These are phyloP conservation scores for Kitagawia praeruptora DNA, from an alignment of 129 eudicot genomes.

Conservation along the genomic window DNA sequence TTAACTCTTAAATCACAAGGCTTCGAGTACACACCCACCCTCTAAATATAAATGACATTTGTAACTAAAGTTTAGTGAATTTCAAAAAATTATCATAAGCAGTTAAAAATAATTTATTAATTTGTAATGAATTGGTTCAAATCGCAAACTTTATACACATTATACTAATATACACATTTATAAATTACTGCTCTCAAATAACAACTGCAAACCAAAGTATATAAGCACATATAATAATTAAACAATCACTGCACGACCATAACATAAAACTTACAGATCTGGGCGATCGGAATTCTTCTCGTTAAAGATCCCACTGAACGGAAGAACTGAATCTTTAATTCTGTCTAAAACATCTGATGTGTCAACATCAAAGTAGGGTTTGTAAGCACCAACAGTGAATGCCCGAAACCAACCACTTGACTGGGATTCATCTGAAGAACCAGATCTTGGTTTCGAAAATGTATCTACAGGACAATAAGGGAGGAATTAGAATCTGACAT, in stretches of 20 bases:
- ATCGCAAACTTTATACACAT: not conserved
- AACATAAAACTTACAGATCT: conserved; percentile 63
- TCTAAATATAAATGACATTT: not conserved
- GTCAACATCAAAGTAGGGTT: conserved; percentile 96
- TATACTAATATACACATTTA: not conserved
- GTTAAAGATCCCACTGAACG: conserved; percentile 70
- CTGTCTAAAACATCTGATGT: conserved; percentile 92
- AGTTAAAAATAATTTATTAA: not conserved
- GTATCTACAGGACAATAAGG: conserved; percentile 42
- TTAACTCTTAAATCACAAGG: not conserved
- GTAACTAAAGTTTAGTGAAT: not conserved
- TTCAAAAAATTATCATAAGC: not conserved
- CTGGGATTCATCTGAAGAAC: conserved; percentile 61
- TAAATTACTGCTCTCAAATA: not conserved
- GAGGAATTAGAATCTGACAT: not conserved
- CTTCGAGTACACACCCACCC: not conserved
- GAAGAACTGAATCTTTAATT: conserved; percentile 85
- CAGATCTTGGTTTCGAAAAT: conserved; percentile 69
- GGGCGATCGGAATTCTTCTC: conserved; percentile 82
- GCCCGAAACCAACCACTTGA: conserved; percentile 72
- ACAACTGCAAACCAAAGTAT: not conserved
- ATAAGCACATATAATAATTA: not conserved
- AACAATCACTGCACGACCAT: not conserved
- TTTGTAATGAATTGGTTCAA: not conserved
- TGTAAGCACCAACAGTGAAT: conserved; percentile 79